Evolutionary conservation across 1,284 basidiomycete species (phyloP), one percentile per base, ranked within the genome.

Genomic region (Ceratobasidium sp.): DNA sequence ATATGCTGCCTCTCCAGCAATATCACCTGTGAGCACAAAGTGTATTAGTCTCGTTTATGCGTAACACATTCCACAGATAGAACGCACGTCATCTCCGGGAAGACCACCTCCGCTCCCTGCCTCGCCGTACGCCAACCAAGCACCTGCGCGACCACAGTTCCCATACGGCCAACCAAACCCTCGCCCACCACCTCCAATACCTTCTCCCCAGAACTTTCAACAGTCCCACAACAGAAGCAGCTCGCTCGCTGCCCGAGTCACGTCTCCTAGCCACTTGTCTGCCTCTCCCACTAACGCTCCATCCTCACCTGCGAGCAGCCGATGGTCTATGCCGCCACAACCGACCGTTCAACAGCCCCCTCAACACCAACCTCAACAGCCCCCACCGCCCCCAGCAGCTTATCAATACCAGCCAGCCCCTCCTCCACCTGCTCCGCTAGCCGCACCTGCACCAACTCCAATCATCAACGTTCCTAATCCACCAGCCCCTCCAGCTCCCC

Each of bases 301-400:
- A 17, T 45, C 73, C 26, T 11, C 49, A 1, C 49, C 42, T 11
- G 20, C 35, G 7, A 53, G 13, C 42, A 74, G 65, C 51, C 60
- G 73, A 45, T 75, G 60, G 60, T 75, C 73, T n/a, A 65, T 75
- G 61, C 73, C 76, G 60, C 63, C 71, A 10, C 67, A 67, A 13
- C 49, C 80, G 31, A 58, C 80, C 56, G 71, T 79, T 61, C 78
- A 78, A 37, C 69, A 73, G 39, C 54, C n/a, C 64, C 79, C 78
- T 49, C 78, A 75, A 47, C 77, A 77, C 64, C 80, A 85, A 85
- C 80, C 85, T 85, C 45, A 60, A 82, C 78, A 51, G 31, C 58
- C 33, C 26, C 80, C 78, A 15, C 79, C 80, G 23, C 81, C 78
- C 61, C 60, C 78, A 73, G 71, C 77, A 28, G 65, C 75, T 23